phyloP scores from a whole-genome alignment of 345 rosid genomes.

The Corymbia maculata region DNA sequence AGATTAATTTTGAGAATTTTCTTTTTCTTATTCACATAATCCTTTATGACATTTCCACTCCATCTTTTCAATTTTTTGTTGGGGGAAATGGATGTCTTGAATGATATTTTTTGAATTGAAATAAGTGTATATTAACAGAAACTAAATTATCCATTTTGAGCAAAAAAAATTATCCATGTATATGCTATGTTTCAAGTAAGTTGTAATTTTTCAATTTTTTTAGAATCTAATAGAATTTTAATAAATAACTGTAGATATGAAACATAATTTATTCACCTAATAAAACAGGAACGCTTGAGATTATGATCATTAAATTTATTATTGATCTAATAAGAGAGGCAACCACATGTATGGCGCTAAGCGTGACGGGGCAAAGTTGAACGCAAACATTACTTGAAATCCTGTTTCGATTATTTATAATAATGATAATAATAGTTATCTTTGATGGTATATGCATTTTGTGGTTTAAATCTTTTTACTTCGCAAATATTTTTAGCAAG shows the following conservation, averaged over 20 bases:
- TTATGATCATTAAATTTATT: background rate
- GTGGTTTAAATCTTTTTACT: too few species aligned
- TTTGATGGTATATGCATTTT: too few species aligned
- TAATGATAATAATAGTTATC: too few species aligned
- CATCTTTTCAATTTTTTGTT: too few species aligned
- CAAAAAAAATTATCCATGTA: background rate
- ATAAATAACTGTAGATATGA: background rate
- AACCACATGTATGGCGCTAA: background rate
- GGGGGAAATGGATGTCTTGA: background rate
- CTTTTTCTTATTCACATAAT: background rate
- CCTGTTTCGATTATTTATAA: too few species aligned
- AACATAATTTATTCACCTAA: background rate
- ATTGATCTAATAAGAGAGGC: background rate
- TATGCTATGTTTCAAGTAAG: background rate
- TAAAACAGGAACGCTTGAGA: background rate
- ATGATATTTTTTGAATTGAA: background rate
- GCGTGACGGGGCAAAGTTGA: too few species aligned
- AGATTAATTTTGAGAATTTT: background rate
- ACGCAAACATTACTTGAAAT: too few species aligned
- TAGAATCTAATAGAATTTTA: background rate
- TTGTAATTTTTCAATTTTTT: background rate
- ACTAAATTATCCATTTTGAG: background rate
- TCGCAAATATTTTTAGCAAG: too few species aligned
- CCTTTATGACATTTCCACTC: background rate
- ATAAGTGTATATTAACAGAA: accelerated